Evolutionary conservation across 2,329 filamentous ascomycete species (phyloP), one percentile per base, ranked within the genome.

Genomic region (Penicillium sclerotiorum): DNA sequence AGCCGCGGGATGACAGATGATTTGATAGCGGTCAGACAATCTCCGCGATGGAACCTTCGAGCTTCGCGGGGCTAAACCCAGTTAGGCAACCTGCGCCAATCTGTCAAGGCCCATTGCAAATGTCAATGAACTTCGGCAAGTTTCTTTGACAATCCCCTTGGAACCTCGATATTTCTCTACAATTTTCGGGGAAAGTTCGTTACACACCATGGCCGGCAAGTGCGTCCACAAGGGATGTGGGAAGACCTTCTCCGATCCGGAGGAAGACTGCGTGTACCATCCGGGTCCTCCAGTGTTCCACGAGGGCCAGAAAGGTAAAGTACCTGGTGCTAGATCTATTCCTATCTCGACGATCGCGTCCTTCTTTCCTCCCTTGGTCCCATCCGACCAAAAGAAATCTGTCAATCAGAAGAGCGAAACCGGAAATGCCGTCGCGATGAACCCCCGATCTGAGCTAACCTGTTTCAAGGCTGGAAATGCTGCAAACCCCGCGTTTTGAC

Each of bases 141-240:
- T 30, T 46, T 15, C 17, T 30, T 46, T 25, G n/a, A 37, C 43
- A 39, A 30, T 27, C 11, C 33, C 8, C 18, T 13, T 6, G 25
- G 23, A n/a, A n/a, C n/a, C n/a, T 43, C 17, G 21, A 35, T 47
- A 15, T 22, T 8, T 13, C 25, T 18, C 28, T 36, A 37, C 28
- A 8, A 38, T 17, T 35, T 23, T 21, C 18, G 12, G 21, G 8
- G 5, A 2, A 22, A 15, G 12, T 12, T 49, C 47, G 25, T 45
- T 55, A 43, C 46, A 53, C 58, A 61, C 37, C 17, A 74, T 73
- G 71, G 55, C 67, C 33, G 63, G 61, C 43, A 97, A 95, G 77
- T 99, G 94, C 73, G 90, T 96, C 50, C 94, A 96, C 77, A 92
- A 95, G 74, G 91, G 92, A 70, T 99, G 94, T 74, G 90, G 88